These are phyloP conservation scores for Salix brachista DNA, from an alignment of 345 rosid genomes.

Conservation along the genomic window DNA sequence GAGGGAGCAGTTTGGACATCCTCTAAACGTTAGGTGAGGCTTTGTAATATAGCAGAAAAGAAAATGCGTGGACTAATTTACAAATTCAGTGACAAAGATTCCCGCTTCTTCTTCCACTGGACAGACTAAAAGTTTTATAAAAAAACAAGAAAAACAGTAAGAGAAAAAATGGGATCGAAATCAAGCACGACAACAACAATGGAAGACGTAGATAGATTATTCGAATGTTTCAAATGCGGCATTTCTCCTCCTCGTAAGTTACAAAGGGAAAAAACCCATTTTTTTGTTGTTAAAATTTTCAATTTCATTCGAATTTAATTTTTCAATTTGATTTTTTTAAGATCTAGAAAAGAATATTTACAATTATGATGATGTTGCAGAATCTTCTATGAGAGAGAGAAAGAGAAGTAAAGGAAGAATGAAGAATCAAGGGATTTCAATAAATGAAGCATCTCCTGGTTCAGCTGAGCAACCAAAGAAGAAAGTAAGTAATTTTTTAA, in stretches of 20 bases:
- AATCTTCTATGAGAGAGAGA: constrained; percentile 72
- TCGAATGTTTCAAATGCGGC: constrained; percentile 91
- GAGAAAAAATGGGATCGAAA: neutral
- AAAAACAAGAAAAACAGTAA: neutral
- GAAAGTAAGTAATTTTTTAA: constrained; percentile 31
- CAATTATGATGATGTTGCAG: constrained; percentile 23
- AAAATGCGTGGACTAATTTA: too few relatives aligned
- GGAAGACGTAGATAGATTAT: constrained; percentile 91
- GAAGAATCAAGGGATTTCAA: constrained; percentile 34
- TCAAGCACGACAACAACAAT: constrained; percentile 9
- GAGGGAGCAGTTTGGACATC: too few relatives aligned
- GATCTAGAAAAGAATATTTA: neutral
- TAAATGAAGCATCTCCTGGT: constrained; percentile 34
- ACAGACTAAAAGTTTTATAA: too few relatives aligned
- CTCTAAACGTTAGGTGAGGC: too few relatives aligned
- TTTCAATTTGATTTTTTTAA: neutral
- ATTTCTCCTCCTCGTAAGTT: constrained; percentile 82
- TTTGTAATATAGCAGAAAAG: neutral
- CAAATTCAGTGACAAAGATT: neutral
- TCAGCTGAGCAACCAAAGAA: constrained; percentile 25
- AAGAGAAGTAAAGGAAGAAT: constrained; percentile 50
- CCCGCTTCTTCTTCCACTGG: neutral
- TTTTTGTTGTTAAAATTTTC: neutral
- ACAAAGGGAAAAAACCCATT: too few relatives aligned
- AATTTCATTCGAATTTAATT: neutral